Conservation (phyloP, 1,284 basidiomycete species). For the Ganoderma sinense region DNA sequence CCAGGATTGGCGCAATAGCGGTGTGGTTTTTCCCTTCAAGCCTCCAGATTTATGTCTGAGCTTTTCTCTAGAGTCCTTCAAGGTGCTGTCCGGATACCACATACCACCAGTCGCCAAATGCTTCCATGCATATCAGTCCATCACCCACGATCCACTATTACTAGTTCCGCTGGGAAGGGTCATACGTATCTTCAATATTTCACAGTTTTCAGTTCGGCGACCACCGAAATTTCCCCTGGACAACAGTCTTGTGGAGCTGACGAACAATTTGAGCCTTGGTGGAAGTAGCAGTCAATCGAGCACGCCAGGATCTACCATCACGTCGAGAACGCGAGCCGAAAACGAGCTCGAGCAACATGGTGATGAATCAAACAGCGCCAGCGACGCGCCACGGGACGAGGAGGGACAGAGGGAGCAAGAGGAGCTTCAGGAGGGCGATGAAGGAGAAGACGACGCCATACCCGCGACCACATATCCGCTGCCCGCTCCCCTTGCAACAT, state of each 20-base stretch:
- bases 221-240: constrained; percentile 38
- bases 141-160: constrained; percentile 58
- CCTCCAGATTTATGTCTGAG: background rate
- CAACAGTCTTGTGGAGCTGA: constrained; percentile 25
- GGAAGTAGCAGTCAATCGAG: constrained; percentile 1
- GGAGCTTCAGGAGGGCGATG: constrained; percentile 2
- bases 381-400: background rate
- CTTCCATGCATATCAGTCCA: constrained; percentile 52
- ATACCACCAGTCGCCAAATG: constrained; percentile 50
- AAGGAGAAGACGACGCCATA: background rate
- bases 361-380: background rate
- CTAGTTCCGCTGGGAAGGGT: constrained; percentile 51
- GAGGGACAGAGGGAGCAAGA: constrained; percentile 2
- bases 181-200: constrained; percentile 56
- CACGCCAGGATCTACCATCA: background rate
- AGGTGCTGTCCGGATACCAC: constrained; percentile 57
- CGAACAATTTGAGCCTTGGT: constrained; percentile 25
- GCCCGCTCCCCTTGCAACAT: constrained; percentile 21
- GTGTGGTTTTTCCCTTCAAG: constrained; percentile 44
- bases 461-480: constrained; percentile 17
- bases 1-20: constrained; percentile 77
- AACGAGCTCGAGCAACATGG: background rate
- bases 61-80: constrained; percentile 61
- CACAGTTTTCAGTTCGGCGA: constrained; percentile 50
- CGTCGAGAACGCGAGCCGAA: background rate